Base-by-base conservation (phyloP, 2,329 filamentous ascomycete genomes). In the Alternaria triticimaculans region DNA sequence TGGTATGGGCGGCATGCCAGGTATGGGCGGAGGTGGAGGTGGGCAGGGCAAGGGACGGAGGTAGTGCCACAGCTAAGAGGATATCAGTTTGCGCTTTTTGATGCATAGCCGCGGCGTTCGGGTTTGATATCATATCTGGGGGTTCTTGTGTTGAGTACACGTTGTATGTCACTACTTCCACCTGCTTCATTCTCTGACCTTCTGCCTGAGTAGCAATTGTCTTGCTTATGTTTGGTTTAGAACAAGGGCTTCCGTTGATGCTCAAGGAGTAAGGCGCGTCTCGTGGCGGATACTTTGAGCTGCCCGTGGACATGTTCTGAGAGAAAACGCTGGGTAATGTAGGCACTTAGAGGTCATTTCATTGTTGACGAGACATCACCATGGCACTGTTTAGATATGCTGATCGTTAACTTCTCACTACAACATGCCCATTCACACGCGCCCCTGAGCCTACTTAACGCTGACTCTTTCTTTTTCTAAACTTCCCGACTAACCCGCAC, bases 1-100 rank as follows among this genome's bases (percentile, higher is more conserved):
- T 20, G 67, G 68, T 3, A 72, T 72, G 69, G 77, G 77, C 0
- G 73, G 74, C n/a, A 75, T 77, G 68, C 54, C 54, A 26, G 75
- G 84, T 50, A 75, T 75, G 67, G 67, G 70, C 2, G 57, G 50
- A 12, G 57, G 50, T 23, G 67, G 68, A 41, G 64, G 60, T 54
- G 67, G 62, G 21, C 66, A 43, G 43, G 70, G 74, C 8, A 62
- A 70, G 21, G 72, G 76, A 49, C 64, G 70, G 58, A 64, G 74
- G 65, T 72, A 72, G 62, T 53, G 9, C 21, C 23, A 18, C 18
- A 28, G 51, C 20, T 14, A 49, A 60, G 30, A 55, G 44, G 56
- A 45, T 58, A 50, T 55, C 37, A 41, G 46, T 63, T 55, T 50
- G 37, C 48, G 28, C 45, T 51, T 63, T 55, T 44, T 21, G 50